Evolutionary conservation across 176 grass and related monocot genomes (phyloP), one percentile per base, ranked within the genome.

Genomic region (Juncus inflexus): DNA sequence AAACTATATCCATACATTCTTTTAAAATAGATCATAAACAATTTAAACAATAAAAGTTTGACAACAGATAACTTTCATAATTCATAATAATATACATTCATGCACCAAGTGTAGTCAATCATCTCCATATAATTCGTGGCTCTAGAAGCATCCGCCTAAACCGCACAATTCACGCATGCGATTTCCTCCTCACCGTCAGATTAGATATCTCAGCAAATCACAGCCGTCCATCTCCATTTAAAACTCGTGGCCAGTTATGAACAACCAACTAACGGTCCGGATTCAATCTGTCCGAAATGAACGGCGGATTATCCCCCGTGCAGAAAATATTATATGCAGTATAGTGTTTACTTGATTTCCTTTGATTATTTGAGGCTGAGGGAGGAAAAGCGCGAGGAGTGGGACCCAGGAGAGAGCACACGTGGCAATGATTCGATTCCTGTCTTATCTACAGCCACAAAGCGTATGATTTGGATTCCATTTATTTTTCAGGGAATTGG

Each of bases 301-400:
- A 53, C 79, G 62, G 72, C 9, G 41, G 5, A 12, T 5, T 2
- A 10, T 15, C 0, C 5, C 1, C 55, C 4, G 50, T 43, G 70
- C 6, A 42, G 13, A 5, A n/a, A 55, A 0, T 12, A 40, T 40
- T 15, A 9, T 64, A 47, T 72, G 76, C 66, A 14, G 4, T 7
- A 28, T 28, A 28, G 35, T 2, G 4, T 15, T 19, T 0, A 9
- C 38, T 3, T 37, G 8, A 9, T 7, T 62, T 42, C 1, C 2
- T 52, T 75, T 65, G 39, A 67, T 78, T 74, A 73, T 47, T 51
- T 53, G 81, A 51, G 76, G 79, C 83, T 90, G 73, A 63, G 66
- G 65, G 19, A 40, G 50, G 74, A 84, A 91, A 91, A 91, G 83
- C 78, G 81, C 78, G 39, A 9, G 4, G 1, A 5, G 70, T 63